These are phyloP conservation scores for Volvariella surrecta DNA, from an alignment of 1,284 basidiomycete genomes.

Conservation along the genomic window DNA sequence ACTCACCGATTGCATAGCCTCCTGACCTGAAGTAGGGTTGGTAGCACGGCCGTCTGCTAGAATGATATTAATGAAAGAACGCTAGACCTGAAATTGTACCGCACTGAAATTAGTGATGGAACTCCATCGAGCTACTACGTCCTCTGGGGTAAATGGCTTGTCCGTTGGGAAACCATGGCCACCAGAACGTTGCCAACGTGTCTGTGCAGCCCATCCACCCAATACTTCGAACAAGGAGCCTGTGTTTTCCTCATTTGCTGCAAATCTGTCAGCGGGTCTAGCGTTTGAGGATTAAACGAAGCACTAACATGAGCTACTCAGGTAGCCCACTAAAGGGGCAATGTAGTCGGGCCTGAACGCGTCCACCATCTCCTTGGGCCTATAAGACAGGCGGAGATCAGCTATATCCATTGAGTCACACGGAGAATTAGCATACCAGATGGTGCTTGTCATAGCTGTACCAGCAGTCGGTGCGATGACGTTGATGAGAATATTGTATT, in stretches of 20 bases:
- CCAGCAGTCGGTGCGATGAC: slow-evolving; percentile 86
- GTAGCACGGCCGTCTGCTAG: slow-evolving; percentile 72
- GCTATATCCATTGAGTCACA: not conserved
- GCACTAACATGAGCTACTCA: slow-evolving; percentile 66
- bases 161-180: slow-evolving; percentile 85
- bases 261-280: slow-evolving; percentile 5
- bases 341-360: slow-evolving; percentile 95
- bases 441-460: slow-evolving; percentile 84
- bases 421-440: slow-evolving; percentile 44
- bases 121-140: slow-evolving; percentile 72
- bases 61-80: slow-evolving; percentile 4
- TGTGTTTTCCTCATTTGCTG: slow-evolving; percentile 68
- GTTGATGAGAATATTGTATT: slow-evolving; percentile 88
- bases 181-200: slow-evolving; percentile 89
- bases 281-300: not conserved
- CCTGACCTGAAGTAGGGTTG: slow-evolving; percentile 62
- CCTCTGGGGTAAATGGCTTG: slow-evolving; percentile 69
- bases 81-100: slow-evolving; percentile 16
- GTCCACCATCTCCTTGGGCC: slow-evolving; percentile 90
- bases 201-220: slow-evolving; percentile 90
- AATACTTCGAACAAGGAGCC: slow-evolving; percentile 83
- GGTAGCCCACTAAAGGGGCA: slow-evolving; percentile 87
- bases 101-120: slow-evolving; percentile 77
- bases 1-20: slow-evolving; percentile 64
- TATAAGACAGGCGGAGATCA: slow-evolving; percentile 21